Percentiles rank a stretch among this genome's conserved stretches.
Evolutionary conservation across 306 rosid species (phyloP).

Genomic region (Rubus idaeus): DNA sequence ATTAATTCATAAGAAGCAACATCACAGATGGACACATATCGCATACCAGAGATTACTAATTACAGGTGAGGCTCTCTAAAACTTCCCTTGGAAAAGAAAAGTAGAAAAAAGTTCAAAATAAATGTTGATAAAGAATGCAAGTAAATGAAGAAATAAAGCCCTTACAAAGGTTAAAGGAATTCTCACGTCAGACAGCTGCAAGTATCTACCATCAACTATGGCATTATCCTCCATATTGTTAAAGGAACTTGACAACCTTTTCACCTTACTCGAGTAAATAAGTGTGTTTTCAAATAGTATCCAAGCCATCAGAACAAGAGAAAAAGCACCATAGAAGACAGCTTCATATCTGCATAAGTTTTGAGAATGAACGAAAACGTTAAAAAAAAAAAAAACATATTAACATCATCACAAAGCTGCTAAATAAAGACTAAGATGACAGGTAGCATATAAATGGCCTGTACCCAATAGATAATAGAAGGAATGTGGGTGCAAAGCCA

Average conservation of each 20-base stretch:
- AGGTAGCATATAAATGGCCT: slow-evolving; percentile 18
- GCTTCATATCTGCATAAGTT: slow-evolving; percentile 81
- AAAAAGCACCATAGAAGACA: slow-evolving; percentile 72
- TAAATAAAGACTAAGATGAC: slow-evolving; percentile 10
- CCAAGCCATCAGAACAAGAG: slow-evolving; percentile 89
- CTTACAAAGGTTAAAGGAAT: slow-evolving; percentile 80
- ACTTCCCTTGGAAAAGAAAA: neutral
- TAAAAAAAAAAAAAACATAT: neutral
- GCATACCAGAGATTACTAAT: neutral
- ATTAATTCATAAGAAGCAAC: neutral
- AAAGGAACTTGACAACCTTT: slow-evolving; percentile 38
- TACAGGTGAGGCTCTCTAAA: neutral
- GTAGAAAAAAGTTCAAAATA: slow-evolving; percentile 12
- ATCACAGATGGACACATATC: neutral
- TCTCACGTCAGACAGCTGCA: slow-evolving; percentile 80
- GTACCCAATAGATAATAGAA: slow-evolving; percentile 93
- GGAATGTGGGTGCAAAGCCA: slow-evolving; percentile 89
- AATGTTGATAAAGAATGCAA: slow-evolving; percentile 16
- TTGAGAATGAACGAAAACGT: slow-evolving; percentile 8
- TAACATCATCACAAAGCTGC: neutral
- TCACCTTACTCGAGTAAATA: slow-evolving; percentile 49
- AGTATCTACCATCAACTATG: slow-evolving; percentile 54
- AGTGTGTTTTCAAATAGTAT: slow-evolving; percentile 82
- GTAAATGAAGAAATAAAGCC: slow-evolving; percentile 21
- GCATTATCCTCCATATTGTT: slow-evolving; percentile 35